Conservation (phyloP, 495 filamentous ascomycete species). For the Bathelium albidoporum region DNA sequence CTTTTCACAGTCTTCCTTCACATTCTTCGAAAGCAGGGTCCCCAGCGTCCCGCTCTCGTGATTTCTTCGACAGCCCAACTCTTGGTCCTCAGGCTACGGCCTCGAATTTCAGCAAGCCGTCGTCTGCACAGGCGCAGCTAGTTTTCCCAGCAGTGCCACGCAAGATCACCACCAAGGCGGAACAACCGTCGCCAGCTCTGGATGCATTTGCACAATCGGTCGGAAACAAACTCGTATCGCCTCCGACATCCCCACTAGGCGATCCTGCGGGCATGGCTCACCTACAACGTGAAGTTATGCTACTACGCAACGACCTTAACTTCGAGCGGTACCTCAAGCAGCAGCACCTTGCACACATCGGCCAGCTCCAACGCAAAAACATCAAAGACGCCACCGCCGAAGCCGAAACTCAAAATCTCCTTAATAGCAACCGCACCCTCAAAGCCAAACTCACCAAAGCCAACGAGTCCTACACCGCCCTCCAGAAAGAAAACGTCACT, state of each 20-base stretch:
- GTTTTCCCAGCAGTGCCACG: neutral
- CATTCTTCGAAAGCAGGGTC: conserved; percentile 14
- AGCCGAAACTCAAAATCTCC: conserved; percentile 64
- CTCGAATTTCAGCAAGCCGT: neutral
- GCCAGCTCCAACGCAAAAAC: conserved; percentile 55
- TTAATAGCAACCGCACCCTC: conserved; percentile 61
- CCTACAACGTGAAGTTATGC: conserved; percentile 53
- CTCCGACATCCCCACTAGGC: conserved; percentile 21
- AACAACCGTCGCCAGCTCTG: conserved; percentile 12
- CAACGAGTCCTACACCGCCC: conserved; percentile 49
- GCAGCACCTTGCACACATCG: conserved; percentile 65
- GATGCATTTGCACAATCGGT: conserved; percentile 24
- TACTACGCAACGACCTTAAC: conserved; percentile 63
- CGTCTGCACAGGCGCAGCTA: conserved; percentile 16
- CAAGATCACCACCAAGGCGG: neutral
- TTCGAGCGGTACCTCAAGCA: conserved; percentile 68
- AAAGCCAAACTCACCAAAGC: conserved; percentile 57
- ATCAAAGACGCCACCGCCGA: conserved; percentile 59
- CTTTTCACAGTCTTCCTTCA: conserved; percentile 25
- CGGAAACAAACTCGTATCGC: neutral
- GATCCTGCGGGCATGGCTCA: conserved; percentile 37
- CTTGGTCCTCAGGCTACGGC: conserved; percentile 8
- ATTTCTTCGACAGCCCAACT: conserved; percentile 15
- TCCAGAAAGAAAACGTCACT: conserved; percentile 54
- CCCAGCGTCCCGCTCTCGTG: conserved; percentile 4